Conservation (phyloP, 805 yeast genomes). For the Kodamaea sagamina region DNA sequence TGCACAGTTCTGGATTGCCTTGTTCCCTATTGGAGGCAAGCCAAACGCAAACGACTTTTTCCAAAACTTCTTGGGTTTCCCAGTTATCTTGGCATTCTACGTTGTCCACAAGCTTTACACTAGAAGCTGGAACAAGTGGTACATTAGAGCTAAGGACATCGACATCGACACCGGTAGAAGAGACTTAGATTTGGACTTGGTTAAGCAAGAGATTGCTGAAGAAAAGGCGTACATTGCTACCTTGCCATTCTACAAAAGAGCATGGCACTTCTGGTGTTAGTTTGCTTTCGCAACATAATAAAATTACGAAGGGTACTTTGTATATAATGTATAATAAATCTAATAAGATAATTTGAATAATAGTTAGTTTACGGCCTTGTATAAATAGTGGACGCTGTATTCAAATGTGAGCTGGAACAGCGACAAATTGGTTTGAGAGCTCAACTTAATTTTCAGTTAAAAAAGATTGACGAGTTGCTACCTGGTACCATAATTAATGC, state of each 20-base stretch:
- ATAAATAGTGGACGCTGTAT: too few relatives aligned
- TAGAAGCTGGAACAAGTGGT: conserved; percentile 42
- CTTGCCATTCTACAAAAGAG: conserved; percentile 49
- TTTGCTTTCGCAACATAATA: not conserved
- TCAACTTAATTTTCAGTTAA: too few relatives aligned
- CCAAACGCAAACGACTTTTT: conserved; percentile 42
- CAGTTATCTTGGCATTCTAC: conserved; percentile 44
- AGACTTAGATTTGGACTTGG: conserved; percentile 54
- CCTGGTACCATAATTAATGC: too few relatives aligned
- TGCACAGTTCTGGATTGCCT: conserved; percentile 44
- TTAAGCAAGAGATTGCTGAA: conserved; percentile 57
- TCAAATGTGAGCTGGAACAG: too few relatives aligned
- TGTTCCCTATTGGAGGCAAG: conserved; percentile 38
- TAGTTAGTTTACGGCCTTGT: too few relatives aligned
- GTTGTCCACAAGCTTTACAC: conserved; percentile 51
- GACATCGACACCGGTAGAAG: conserved; percentile 66
- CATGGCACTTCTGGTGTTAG: conserved; percentile 59
- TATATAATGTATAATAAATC: too few relatives aligned
- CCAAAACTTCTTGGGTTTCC: conserved; percentile 47
- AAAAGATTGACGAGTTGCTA: too few relatives aligned
- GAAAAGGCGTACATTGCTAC: conserved; percentile 51
- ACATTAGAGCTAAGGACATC: conserved; percentile 48
- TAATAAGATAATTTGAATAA: too few relatives aligned
- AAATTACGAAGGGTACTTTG: not conserved
- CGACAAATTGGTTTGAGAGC: too few relatives aligned